A percentile compares a stretch with the other conserved stretches of the same genome.
These are phyloP conservation scores for Chlamydomonas sp. DNA, from an alignment of 139 green algal species.

Conservation along the genomic window DNA sequence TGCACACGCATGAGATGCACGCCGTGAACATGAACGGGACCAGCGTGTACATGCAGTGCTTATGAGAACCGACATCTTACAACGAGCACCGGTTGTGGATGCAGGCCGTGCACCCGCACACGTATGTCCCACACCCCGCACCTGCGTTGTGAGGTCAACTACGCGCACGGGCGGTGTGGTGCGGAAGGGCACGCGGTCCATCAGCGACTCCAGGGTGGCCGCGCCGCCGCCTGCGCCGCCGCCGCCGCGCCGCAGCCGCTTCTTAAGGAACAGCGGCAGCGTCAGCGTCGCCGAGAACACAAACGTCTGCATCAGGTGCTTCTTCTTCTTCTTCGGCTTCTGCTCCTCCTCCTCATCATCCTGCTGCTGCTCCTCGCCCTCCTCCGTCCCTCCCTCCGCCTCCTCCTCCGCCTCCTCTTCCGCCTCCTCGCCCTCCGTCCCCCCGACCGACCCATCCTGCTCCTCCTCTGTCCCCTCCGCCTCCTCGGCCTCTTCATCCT, in stretches of 20 bases:
- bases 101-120: no score
- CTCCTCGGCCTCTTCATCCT: background rate
- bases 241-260: conserved; percentile 71
- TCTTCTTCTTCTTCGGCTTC: background rate
- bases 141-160: conserved; percentile 64
- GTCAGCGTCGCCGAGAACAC: conserved; percentile 97
- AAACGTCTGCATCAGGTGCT: conserved; percentile 85
- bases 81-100: no score
- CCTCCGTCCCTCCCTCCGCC: background rate
- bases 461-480: conserved; percentile 2
- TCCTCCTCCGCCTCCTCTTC: conserved; percentile 11
- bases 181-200: conserved; percentile 81
- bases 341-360: background rate
- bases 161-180: conserved; percentile 54
- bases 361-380: background rate
- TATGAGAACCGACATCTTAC: no score
- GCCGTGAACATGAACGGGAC: no score
- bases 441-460: conserved; percentile 21
- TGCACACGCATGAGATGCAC: no score
- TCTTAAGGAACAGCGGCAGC: conserved; percentile 81
- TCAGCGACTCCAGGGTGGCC: conserved; percentile 77
- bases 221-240: conserved; percentile 70
- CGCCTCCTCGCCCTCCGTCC: conserved; percentile 8
- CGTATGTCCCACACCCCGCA: background rate
- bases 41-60: no score